Evolutionary conservation across 768 basidiomycete genomes (phyloP).

Genomic region (Collybiopsis luxurians): DNA sequence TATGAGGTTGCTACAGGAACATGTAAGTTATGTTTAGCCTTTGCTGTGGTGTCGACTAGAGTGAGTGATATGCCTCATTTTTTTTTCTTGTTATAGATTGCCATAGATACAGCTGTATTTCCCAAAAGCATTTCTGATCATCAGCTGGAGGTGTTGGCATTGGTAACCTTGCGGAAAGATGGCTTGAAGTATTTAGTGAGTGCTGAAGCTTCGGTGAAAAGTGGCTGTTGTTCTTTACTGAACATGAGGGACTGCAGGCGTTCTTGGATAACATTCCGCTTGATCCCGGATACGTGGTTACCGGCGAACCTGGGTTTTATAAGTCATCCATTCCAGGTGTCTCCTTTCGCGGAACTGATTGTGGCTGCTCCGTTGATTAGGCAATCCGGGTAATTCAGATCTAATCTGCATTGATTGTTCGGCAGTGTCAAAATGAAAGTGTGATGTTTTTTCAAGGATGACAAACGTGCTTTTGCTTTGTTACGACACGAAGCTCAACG

Average conservation of each 20-base stretch:
- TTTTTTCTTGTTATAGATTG: constrained; percentile 54
- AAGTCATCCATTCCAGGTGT: constrained; percentile 26
- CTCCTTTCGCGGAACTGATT: not conserved
- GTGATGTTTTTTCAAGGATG: constrained; percentile 49
- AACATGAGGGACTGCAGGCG: constrained; percentile 82
- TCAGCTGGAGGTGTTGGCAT: constrained; percentile 86
- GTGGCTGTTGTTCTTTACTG: constrained; percentile 82
- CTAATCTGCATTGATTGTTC: constrained; percentile 81
- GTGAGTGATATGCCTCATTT: constrained; percentile 8
- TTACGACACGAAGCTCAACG: constrained; percentile 74
- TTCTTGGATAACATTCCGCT: constrained; percentile 71
- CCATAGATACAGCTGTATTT: constrained; percentile 87
- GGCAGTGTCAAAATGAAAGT: constrained; percentile 15
- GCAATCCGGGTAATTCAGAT: constrained; percentile 81
- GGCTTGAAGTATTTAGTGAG: constrained; percentile 76
- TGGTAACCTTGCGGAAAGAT: constrained; percentile 84
- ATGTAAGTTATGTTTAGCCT: constrained; percentile 54
- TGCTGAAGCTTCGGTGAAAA: too few species aligned
- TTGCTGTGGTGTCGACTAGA: not conserved
- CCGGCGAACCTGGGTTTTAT: constrained; percentile 95
- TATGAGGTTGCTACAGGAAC: constrained; percentile 94
- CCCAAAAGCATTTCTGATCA: constrained; percentile 85
- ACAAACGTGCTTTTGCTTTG: constrained; percentile 81
- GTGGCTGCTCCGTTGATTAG: constrained; percentile 27
- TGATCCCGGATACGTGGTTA: constrained; percentile 84